Conservation (phyloP, 148 eudicot species). For the Drosera capensis region DNA sequence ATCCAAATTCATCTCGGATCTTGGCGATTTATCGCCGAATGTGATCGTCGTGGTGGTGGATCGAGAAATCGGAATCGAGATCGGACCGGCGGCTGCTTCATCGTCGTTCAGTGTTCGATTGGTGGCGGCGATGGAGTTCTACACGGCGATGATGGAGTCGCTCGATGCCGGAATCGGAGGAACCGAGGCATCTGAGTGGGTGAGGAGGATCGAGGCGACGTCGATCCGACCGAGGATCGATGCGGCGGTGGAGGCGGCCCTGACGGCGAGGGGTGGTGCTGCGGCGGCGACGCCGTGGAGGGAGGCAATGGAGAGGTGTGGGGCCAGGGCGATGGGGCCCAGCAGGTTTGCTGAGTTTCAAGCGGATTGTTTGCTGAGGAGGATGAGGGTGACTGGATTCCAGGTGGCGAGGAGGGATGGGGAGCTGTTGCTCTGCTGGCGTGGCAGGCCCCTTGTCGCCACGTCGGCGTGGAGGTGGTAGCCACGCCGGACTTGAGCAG, state of each 20-base stretch:
- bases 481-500: no score
- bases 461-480: conserved; percentile 88
- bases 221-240: conserved; percentile 62
- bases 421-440: conserved; percentile 94
- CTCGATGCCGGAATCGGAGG: conserved; percentile 50
- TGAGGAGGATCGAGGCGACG: conserved; percentile 48
- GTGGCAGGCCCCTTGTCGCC: conserved; percentile 56
- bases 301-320: conserved; percentile 51
- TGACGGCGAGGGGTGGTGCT: conserved; percentile 30
- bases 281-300: conserved; percentile 61
- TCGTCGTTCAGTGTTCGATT: conserved; percentile 36
- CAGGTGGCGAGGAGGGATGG: conserved; percentile 75
- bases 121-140: conserved; percentile 57
- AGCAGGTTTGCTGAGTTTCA: conserved; percentile 82
- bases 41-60: conserved; percentile 64
- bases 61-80: conserved; percentile 41
- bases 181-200: conserved; percentile 41
- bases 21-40: conserved; percentile 47
- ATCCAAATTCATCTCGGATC: conserved; percentile 30
- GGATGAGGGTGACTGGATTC: conserved; percentile 66
- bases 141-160: conserved; percentile 64
- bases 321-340: conserved; percentile 52
- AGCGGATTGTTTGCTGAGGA: conserved; percentile 68
- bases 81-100: no score
- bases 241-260: conserved; percentile 50